Evolutionary conservation across 202 grass and related monocot genomes (phyloP).

Genomic region (Schoenoplectus tabernaemontani): DNA sequence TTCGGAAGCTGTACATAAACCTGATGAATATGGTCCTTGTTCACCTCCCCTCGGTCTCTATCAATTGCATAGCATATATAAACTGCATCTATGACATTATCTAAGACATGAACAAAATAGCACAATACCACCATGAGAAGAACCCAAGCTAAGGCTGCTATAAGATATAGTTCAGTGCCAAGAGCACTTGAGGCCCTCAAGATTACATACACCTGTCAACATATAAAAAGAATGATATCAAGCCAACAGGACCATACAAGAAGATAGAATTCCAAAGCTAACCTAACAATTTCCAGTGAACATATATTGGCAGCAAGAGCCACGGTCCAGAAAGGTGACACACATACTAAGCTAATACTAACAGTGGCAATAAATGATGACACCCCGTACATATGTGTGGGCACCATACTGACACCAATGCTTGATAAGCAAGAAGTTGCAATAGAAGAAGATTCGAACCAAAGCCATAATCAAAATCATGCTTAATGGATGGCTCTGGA

Average conservation of each 20-base stretch:
- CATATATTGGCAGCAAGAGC: not conserved
- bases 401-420: not conserved
- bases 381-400: not conserved
- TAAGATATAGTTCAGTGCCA: constrained; percentile 27
- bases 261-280: not conserved
- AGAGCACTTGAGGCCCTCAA: constrained; percentile 27
- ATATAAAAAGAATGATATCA: not conserved
- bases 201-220: constrained; percentile 36
- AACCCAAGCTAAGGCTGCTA: constrained; percentile 31
- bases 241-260: not conserved
- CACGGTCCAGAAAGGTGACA: not conserved
- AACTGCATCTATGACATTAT: constrained; percentile 37
- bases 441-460: not conserved
- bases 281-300: not conserved
- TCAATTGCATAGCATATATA: constrained; percentile 50
- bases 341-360: not conserved
- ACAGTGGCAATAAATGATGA: not conserved
- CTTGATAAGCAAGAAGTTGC: not conserved
- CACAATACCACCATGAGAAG: constrained; percentile 38
- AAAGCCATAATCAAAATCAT: not conserved
- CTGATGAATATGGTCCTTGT: constrained; percentile 33
- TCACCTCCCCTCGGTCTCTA: constrained; percentile 36
- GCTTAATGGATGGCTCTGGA: not conserved
- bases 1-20: constrained; percentile 32
- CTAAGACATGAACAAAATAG: constrained; percentile 38